Evolutionary conservation across 164 flowering plant genomes (phyloP), one percentile per base, ranked within the genome.

Genomic region (Protea cynaroides): DNA sequence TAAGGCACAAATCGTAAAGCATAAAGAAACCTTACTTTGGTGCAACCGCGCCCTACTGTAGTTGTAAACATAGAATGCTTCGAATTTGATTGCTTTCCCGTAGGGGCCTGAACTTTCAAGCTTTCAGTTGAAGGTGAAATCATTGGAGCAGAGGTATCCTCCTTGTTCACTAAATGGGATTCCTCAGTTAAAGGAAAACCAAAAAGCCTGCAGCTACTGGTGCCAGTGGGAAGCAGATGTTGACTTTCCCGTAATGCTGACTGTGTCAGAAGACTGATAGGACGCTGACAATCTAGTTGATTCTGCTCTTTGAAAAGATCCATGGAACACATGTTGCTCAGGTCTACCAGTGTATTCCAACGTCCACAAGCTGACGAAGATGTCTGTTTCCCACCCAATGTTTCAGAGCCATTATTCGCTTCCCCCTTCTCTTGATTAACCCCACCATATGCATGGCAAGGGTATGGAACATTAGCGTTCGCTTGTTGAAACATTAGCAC

Each of bases 151-250:
- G 64, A 36, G n/a, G 59, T 49, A 23, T 65, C 74, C 49, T 64
- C 80, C 14, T 63, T 72, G 55, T 43, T 72, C 15, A 74, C 54
- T 19, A 37, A 69, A 21, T 64, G 65, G 37, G 67, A 71, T 63
- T 78, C 93, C 58, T 84, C 82, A 0, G 79, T 86, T 72, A 93
- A 67, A 13, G 97, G 71, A 70, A 93, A 90, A 15, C 98, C 98
- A 72, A 93, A 90, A 46, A 93, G 84, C 67, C 85, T 86, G 84
- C 97, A 90, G 66, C 82, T 74, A 63, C 77, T 76, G 72, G 80
- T 80, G 64, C 76, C 76, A 1, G 76, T 62, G 4, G 81, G 59
- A 68, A 64, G 72, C 25, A 68, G 21, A 40, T 64, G 73, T 57
- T 71, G 76, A 49, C 69, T 66, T 18, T 63, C 62, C 46, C 68